Conservation (phyloP, 2,329 filamentous ascomycete genomes). For the Cladophialophora chaetospira region DNA sequence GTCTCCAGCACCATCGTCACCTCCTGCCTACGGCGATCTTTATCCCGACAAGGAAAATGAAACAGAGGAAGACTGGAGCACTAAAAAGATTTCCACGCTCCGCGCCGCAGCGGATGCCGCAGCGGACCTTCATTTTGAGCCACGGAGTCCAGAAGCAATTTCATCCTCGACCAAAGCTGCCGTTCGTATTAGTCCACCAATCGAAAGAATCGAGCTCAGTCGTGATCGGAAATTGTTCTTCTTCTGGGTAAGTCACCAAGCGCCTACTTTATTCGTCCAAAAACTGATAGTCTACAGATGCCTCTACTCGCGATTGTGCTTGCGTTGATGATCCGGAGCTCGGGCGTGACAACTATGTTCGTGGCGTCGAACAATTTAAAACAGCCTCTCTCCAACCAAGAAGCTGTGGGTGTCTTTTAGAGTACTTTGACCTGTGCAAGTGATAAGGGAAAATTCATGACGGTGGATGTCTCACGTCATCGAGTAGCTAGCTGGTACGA, state of each 20-base stretch:
- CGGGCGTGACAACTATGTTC: conserved; percentile 22
- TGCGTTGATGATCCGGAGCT: conserved; percentile 48
- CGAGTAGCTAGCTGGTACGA: background rate
- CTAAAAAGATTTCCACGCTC: conserved; percentile 48
- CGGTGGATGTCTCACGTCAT: background rate
- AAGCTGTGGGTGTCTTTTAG: conserved; percentile 19
- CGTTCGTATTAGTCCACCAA: conserved; percentile 1
- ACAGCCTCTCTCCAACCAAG: background rate
- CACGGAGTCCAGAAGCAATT: background rate
- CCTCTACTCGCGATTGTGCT: conserved; percentile 51
- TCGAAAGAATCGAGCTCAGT: conserved; percentile 47
- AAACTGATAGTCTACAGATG: conserved; percentile 42
- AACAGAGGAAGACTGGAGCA: conserved; percentile 41
- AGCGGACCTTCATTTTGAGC: conserved; percentile 46
- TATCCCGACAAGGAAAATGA: conserved; percentile 57
- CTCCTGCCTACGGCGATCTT: conserved; percentile 78
- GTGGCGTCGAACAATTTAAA: background rate
- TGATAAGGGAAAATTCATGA: no score
- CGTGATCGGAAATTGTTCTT: conserved; percentile 57
- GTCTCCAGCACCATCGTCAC: conserved; percentile 54
- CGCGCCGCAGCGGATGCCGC: conserved; percentile 48
- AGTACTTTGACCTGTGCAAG: no score
- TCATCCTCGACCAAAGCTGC: background rate
- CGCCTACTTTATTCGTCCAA: background rate
- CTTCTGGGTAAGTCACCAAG: conserved; percentile 51